These are phyloP conservation scores for Alliaria petiolata DNA, from an alignment of 345 rosid species.

Conservation along the genomic window DNA sequence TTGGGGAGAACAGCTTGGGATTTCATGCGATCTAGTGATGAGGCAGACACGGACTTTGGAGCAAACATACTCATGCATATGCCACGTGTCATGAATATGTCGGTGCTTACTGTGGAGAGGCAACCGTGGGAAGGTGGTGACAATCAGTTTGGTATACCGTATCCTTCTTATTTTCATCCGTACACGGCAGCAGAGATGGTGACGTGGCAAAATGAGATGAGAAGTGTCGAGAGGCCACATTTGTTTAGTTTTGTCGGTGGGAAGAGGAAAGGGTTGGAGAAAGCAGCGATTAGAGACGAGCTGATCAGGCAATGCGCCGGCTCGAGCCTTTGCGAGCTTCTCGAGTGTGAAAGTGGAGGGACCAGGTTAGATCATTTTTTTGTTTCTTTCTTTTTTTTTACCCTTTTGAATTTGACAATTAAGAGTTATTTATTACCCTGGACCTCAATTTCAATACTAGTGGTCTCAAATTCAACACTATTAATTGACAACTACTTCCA, in stretches of 20 bases:
- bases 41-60: slow-evolving; percentile 57
- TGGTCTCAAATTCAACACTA: background rate
- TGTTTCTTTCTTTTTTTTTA: background rate
- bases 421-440: background rate
- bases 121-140: slow-evolving; percentile 35
- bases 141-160: slow-evolving; percentile 55
- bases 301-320: slow-evolving; percentile 44
- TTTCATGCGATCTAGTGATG: slow-evolving; percentile 32
- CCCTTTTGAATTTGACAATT: background rate
- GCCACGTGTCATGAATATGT: slow-evolving; percentile 51
- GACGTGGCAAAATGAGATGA: slow-evolving; percentile 46
- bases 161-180: slow-evolving; percentile 72
- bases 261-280: slow-evolving; percentile 30
- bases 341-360: slow-evolving; percentile 40
- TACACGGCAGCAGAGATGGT: slow-evolving; percentile 31
- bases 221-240: slow-evolving; percentile 21
- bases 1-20: slow-evolving; percentile 59
- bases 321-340: slow-evolving; percentile 37
- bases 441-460: background rate
- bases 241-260: slow-evolving; percentile 60
- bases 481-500: slow-evolving; percentile 11
- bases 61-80: slow-evolving; percentile 40
- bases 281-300: slow-evolving; percentile 42
- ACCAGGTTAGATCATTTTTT: slow-evolving; percentile 22
- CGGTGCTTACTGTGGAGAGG: slow-evolving; percentile 52